Conservation (phyloP, 208 protist genomes). For the Wallacemonas sp. region DNA sequence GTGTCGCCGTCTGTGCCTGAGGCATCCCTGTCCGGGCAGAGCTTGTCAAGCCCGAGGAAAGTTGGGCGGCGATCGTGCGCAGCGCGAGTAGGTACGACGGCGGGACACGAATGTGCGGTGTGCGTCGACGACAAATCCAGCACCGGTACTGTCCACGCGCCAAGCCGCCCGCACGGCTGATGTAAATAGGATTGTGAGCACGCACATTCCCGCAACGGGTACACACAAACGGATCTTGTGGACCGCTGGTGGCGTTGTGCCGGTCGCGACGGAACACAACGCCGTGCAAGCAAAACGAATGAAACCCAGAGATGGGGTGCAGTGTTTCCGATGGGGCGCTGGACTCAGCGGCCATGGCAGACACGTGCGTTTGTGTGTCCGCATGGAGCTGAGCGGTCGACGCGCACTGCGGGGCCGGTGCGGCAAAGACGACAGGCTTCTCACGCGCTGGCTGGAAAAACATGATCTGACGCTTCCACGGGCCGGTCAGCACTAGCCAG, state of each 20-base stretch:
- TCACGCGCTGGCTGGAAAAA: conserved; percentile 28
- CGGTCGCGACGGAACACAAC: not conserved
- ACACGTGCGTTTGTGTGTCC: no score
- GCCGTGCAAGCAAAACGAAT: conserved; percentile 2
- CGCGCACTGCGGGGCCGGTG: no score
- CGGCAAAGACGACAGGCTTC: not conserved
- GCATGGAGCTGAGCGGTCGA: no score
- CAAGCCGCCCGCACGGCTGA: conserved; percentile 10
- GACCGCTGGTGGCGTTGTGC: not conserved
- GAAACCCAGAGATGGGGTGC: not conserved
- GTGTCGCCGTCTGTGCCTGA: no score
- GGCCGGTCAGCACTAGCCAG: conserved; percentile 37
- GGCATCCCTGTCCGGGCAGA: no score
- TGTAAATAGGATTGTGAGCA: conserved; percentile 10
- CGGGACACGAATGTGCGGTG: conserved; percentile 17
- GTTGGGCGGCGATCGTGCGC: no score
- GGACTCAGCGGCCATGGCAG: no score
- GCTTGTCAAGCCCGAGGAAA: no score
- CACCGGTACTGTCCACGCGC: conserved; percentile 23
- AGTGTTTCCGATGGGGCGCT: not conserved
- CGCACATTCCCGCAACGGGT: conserved; percentile 33
- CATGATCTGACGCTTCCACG: conserved; percentile 27
- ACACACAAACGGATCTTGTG: conserved; percentile 31
- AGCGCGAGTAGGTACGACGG: conserved; percentile 1
- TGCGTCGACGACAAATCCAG: conserved; percentile 28